These are phyloP conservation scores for Quercus bicolor DNA, from an alignment of 306 rosid species.

Conservation along the genomic window DNA sequence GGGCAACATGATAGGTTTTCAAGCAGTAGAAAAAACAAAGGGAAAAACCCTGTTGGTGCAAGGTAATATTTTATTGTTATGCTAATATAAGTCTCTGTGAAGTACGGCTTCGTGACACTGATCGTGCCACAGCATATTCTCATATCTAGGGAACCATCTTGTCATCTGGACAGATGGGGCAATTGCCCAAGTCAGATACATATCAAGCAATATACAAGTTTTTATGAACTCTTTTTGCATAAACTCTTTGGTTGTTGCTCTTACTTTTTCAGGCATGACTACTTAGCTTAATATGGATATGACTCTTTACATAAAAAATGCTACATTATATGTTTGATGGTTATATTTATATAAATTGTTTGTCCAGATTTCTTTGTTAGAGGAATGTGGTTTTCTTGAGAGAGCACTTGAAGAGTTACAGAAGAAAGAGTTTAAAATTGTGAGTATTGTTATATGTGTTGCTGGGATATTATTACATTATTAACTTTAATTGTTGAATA, in stretches of 20 bases:
- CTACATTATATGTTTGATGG: not conserved
- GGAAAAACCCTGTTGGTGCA: not conserved
- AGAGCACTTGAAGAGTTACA: slow-evolving; percentile 85
- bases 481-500: not conserved
- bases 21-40: not conserved
- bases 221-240: not conserved
- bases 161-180: not conserved
- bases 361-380: slow-evolving; percentile 75
- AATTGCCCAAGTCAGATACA: not conserved
- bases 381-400: slow-evolving; percentile 71
- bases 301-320: not conserved
- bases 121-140: not conserved
- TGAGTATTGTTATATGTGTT: slow-evolving; percentile 38
- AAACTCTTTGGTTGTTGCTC: not conserved
- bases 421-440: slow-evolving; percentile 75
- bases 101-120: not conserved
- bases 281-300: not conserved
- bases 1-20: not conserved
- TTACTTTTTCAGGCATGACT: not conserved
- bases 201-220: not conserved
- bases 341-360: not conserved
- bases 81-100: not conserved
- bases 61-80: not conserved
- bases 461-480: slow-evolving; percentile 8
- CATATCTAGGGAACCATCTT: not conserved